These are phyloP conservation scores for Neofusicoccum parvum DNA, from an alignment of 2,329 filamentous ascomycete genomes.

Conservation along the genomic window DNA sequence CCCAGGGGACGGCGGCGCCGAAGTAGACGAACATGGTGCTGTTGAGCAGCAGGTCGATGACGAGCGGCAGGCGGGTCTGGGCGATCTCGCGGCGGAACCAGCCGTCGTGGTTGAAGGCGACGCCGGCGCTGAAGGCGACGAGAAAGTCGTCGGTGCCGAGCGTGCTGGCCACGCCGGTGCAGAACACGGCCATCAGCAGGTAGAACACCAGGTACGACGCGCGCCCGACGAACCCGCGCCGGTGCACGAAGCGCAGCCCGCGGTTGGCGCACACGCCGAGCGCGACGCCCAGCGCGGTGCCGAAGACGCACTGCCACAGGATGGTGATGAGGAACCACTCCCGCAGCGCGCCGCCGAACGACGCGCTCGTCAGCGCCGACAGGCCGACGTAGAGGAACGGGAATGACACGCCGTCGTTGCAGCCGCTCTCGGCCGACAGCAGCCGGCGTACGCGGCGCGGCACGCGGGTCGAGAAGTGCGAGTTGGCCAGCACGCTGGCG, in stretches of 20 bases:
- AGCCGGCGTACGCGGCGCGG: constrained; percentile 55
- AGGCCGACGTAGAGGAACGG: constrained; percentile 60
- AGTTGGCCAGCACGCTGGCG: constrained; percentile 56
- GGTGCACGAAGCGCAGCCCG: constrained; percentile 51
- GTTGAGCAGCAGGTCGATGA: constrained; percentile 60
- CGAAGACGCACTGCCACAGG: constrained; percentile 57
- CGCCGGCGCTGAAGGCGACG: constrained; percentile 58
- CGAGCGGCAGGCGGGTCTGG: constrained; percentile 49
- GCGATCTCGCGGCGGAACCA: constrained; percentile 49
- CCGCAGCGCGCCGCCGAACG: constrained; percentile 45
- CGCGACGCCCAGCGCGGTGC: constrained; percentile 49
- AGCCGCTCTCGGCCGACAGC: constrained; percentile 57
- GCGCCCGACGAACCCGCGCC: constrained; percentile 49
- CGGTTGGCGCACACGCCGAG: constrained; percentile 53
- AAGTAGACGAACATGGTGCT: constrained; percentile 60
- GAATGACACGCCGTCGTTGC: constrained; percentile 59
- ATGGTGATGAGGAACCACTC: constrained; percentile 58
- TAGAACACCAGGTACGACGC: constrained; percentile 59
- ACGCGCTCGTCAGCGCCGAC: constrained; percentile 45
- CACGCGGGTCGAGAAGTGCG: constrained; percentile 55
- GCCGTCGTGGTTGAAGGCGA: constrained; percentile 57
- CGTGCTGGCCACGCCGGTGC: constrained; percentile 53
- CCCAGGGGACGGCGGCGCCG: constrained; percentile 57
- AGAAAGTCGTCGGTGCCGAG: constrained; percentile 60
- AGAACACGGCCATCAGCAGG: constrained; percentile 56